A percentile compares a stretch with the other conserved stretches of the same genome.
Conservation (phyloP, 75 land plant genomes). For the Pinus taeda region DNA sequence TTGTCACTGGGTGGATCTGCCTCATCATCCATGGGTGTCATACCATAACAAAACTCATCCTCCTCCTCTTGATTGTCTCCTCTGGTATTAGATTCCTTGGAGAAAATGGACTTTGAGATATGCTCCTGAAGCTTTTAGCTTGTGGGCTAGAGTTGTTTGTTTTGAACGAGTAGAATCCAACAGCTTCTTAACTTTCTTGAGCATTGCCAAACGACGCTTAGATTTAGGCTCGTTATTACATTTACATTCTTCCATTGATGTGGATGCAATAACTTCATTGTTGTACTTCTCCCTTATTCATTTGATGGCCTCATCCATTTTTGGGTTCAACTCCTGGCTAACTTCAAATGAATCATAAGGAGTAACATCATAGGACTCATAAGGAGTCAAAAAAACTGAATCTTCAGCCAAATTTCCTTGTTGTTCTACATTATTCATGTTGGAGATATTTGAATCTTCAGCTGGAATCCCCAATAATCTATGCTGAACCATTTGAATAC, state of each 20-base stretch:
- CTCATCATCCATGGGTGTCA: not conserved
- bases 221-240: too few species aligned
- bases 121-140: constrained; percentile 48
- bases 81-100: constrained; percentile 14
- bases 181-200: constrained; percentile 33
- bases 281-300: not conserved
- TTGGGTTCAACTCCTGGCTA: constrained; percentile 51
- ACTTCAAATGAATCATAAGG: constrained; percentile 32
- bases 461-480: not conserved
- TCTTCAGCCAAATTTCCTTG: not conserved
- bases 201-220: constrained; percentile 37
- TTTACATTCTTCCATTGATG: constrained; percentile 10
- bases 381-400: not conserved
- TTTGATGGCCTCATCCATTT: constrained; percentile 21
- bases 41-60: not conserved
- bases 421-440: not conserved
- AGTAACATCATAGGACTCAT: constrained; percentile 6
- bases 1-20: not conserved
- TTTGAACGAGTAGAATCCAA: constrained; percentile 3
- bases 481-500: constrained; percentile 32
- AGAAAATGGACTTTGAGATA: constrained; percentile 49
- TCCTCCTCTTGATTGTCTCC: not conserved
- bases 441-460: not conserved
- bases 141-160: constrained; percentile 23
- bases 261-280: not conserved